phyloP scores from a whole-genome alignment of 345 rosid genomes.

The Isatis tinctoria region DNA sequence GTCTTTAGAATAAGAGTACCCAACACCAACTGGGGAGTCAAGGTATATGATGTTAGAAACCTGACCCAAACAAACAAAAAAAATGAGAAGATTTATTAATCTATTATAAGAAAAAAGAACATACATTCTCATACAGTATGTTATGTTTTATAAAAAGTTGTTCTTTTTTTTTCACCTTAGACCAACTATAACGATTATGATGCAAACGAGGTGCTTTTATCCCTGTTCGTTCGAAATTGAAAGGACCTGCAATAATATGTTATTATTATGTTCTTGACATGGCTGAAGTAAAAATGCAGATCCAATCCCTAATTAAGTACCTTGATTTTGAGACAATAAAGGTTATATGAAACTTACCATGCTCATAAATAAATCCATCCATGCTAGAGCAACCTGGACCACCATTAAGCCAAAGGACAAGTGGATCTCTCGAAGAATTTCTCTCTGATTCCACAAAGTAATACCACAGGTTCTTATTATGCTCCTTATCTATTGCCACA shows the following conservation, averaged over 20 bases:
- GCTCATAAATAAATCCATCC: slow-evolving; percentile 85
- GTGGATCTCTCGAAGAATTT: slow-evolving; percentile 63
- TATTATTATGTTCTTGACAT: not conserved
- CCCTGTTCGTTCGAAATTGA: slow-evolving; percentile 58
- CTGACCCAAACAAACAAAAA: not conserved
- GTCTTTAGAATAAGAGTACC: not conserved
- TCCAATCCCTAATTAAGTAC: not conserved
- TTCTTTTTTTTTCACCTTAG: slow-evolving; percentile 54
- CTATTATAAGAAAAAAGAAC: not conserved
- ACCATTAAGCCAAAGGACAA: slow-evolving; percentile 94
- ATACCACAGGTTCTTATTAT: slow-evolving; percentile 61
- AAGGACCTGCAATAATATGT: slow-evolving; percentile 59
- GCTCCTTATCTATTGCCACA: slow-evolving; percentile 50
- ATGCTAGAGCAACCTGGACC: slow-evolving; percentile 99
- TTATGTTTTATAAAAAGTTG: not conserved
- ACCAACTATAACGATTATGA: slow-evolving; percentile 82
- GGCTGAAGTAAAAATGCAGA: too few relatives aligned
- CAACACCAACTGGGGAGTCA: not conserved
- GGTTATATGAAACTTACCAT: slow-evolving; percentile 40
- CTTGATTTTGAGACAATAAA: not conserved
- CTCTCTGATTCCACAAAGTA: slow-evolving; percentile 78
- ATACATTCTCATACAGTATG: too few relatives aligned
- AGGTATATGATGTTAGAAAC: not conserved
- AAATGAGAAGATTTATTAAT: too few relatives aligned
- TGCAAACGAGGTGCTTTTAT: slow-evolving; percentile 48